Evolutionary conservation across 2,329 filamentous ascomycete genomes (phyloP).

Genomic region (Fusarium metavorans): DNA sequence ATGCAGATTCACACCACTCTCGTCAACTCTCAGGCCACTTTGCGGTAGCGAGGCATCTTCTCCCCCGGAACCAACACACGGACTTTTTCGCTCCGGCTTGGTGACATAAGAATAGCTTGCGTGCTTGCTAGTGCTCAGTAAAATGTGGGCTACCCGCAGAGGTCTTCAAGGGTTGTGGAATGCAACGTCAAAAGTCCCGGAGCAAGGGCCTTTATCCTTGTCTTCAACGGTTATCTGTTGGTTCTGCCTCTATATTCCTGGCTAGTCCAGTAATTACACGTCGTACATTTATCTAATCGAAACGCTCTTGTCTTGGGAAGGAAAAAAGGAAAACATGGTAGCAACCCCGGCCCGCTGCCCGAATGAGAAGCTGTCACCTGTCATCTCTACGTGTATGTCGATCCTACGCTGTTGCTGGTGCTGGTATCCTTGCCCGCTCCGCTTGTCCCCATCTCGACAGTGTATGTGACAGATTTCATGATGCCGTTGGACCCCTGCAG

Average conservation of each 20-base stretch:
- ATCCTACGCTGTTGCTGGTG: not conserved
- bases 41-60: not conserved
- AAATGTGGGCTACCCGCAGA: not conserved
- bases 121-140: not conserved
- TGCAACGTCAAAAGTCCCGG: conserved; percentile 5
- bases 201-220: not conserved
- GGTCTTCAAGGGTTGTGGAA: not conserved
- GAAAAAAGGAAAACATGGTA: not conserved
- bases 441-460: conserved; percentile 52
- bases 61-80: not conserved
- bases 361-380: not conserved
- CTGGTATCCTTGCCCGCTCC: conserved; percentile 5
- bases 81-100: not conserved
- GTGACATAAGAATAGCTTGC: not conserved
- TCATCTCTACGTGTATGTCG: not conserved
- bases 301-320: not conserved
- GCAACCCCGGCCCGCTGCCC: not conserved
- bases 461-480: conserved; percentile 57
- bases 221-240: not conserved
- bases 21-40: conserved; percentile 2
- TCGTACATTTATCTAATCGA: conserved; percentile 1
- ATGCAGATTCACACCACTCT: not conserved
- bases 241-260: not conserved
- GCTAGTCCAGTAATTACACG: conserved; percentile 6
- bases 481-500: conserved; percentile 51